Base-by-base conservation (phyloP, 352 stramenopile genomes). In the Saprolegnia parasitica region DNA sequence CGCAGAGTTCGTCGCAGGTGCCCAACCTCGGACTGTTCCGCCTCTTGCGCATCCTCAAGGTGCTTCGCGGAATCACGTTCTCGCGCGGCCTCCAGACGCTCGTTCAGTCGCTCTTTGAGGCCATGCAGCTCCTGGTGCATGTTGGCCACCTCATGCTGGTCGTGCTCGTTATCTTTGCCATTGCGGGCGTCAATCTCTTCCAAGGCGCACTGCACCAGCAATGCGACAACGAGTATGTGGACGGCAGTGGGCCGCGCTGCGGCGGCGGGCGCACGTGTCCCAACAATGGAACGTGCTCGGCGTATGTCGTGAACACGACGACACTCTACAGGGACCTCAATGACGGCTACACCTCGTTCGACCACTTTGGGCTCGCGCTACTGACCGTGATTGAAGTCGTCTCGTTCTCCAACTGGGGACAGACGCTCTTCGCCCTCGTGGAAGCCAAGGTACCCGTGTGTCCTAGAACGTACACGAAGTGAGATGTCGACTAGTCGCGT, bases 11-110 rank as follows among this genome's bases (percentile, higher is more conserved):
- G 49, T 56, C 21, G 10, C 58, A 15, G 18, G n/a, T 18, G 50
- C 29, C 29, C 29, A 35, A 35, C 29, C 29, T 35, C 29, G 29
- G 29, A 20, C 16, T 65, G 5, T 68, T 68, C 21, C 62, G 62
- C n/a, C 29, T 62, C n/a, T 56, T 81, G 20, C 54, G 68, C 29
- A 62, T 72, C 15, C 66, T 85, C 23, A 74, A 74, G 47, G 67
- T 75, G 10, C 54, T 86, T 9, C 71, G 76, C 49, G 83, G 80
- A 73, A 77, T 86, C 40, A 77, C 75, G 32, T 67, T 76, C 0
- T 80, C 78, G 62, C 76, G 74, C 29, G 68, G 77, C 58, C 55
- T 83, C 15, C 81, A 86, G 56, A 35, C 81, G 46, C 75, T 86
- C 20, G 77, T 86, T 9, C 73, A 82, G 70, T 74, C 75, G 11